A percentile compares a stretch with the other conserved stretches of the same genome.
Conservation (phyloP, 2,329 filamentous ascomycete species). For the Didymella sp. region DNA sequence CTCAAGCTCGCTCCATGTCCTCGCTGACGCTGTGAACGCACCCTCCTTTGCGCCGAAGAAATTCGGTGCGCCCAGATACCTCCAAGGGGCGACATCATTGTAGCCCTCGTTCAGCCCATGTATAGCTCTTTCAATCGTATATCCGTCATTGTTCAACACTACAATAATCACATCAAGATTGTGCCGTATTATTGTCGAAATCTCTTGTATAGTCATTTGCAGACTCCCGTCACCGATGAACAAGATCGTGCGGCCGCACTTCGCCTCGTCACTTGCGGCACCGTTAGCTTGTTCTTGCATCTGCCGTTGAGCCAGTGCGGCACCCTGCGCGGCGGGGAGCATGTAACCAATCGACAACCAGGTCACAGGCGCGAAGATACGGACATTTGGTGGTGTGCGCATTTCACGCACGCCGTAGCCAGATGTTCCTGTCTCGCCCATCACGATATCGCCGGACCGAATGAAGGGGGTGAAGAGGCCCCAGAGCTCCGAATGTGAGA, state of each 20-base stretch:
- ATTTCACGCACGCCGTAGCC: conserved; percentile 22
- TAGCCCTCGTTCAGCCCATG: conserved; percentile 39
- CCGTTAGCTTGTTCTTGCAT: conserved; percentile 14
- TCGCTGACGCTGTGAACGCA: conserved; percentile 38
- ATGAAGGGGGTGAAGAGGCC: conserved; percentile 57
- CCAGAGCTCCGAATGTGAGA: conserved; percentile 61
- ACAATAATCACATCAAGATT: conserved; percentile 44
- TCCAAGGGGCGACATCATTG: conserved; percentile 33
- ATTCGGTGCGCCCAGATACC: conserved; percentile 25
- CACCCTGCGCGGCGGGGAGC: conserved; percentile 63
- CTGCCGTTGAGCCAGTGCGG: conserved; percentile 50
- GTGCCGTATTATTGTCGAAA: conserved; percentile 48
- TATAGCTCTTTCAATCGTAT: conserved; percentile 52
- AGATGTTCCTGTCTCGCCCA: conserved; percentile 65
- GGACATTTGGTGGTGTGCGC: conserved; percentile 20
- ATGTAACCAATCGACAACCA: conserved; percentile 64
- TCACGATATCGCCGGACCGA: conserved; percentile 61
- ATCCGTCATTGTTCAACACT: conserved; percentile 50
- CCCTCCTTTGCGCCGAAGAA: conserved; percentile 29
- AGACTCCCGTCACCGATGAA: conserved; percentile 50
- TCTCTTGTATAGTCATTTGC: conserved; percentile 50
- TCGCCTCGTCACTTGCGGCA: neutral
- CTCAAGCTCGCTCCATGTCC: conserved; percentile 57
- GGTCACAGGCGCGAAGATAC: conserved; percentile 22
- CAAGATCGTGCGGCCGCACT: conserved; percentile 39